Percentiles rank a stretch among this genome's conserved stretches.
Evolutionary conservation across 768 basidiomycete genomes (phyloP).

Genomic region (Tremella mesenterica): DNA sequence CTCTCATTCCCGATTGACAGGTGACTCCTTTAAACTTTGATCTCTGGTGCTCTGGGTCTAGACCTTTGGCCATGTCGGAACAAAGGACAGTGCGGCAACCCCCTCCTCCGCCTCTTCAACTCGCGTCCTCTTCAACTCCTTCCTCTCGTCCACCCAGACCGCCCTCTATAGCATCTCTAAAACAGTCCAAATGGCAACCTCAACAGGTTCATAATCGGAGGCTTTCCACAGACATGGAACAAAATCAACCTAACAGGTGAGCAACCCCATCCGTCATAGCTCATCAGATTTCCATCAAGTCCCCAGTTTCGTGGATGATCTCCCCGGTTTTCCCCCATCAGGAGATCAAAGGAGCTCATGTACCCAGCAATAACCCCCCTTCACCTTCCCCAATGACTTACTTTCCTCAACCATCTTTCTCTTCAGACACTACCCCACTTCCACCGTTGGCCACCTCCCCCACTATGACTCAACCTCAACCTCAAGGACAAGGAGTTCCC

Average conservation of each 20-base stretch:
- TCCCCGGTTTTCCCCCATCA: neutral
- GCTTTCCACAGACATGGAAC: no score
- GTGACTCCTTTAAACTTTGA: no score
- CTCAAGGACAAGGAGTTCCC: neutral
- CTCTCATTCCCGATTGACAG: no score
- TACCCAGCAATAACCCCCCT: neutral
- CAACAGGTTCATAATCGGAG: neutral
- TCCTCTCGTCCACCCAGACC: conserved; percentile 1
- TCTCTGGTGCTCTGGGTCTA: no score
- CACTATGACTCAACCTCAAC: neutral
- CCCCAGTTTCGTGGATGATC: neutral
- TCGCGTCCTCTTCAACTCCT: neutral
- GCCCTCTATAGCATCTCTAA: neutral
- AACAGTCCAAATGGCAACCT: neutral
- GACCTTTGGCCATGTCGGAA: conserved; percentile 7
- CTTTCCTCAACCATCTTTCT: conserved; percentile 20
- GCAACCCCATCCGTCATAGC: neutral
- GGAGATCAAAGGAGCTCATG: neutral
- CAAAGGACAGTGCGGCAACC: conserved; percentile 4
- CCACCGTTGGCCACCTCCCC: conserved; percentile 1
- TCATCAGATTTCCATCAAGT: neutral
- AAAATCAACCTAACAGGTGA: neutral
- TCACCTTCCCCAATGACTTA: conserved; percentile 19
- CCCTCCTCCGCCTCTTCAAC: neutral
- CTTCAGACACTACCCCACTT: neutral